Evolutionary conservation across 129 eudicot species (phyloP).

Genomic region (Flaveria trinervia): DNA sequence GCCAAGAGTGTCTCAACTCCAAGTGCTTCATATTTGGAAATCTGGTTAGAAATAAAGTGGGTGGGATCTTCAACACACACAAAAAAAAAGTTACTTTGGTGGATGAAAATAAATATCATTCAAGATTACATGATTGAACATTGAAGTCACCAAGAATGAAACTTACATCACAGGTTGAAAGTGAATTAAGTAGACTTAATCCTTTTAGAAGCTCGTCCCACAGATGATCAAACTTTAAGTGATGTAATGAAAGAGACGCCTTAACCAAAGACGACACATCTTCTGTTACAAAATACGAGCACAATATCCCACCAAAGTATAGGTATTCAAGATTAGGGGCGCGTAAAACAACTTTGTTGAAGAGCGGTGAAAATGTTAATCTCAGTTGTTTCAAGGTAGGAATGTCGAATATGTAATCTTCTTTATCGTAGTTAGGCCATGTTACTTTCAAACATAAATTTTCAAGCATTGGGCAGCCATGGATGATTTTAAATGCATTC

Average conservation of each 20-base stretch:
- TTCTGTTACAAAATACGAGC: conserved; percentile 8
- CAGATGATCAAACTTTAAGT: not conserved
- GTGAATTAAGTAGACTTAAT: conserved; percentile 19
- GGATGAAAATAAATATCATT: not conserved
- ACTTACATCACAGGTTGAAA: not conserved
- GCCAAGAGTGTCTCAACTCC: not conserved
- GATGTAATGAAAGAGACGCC: not conserved
- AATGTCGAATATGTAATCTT: conserved; percentile 11
- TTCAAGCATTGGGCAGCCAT: conserved; percentile 22
- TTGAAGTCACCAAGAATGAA: not conserved
- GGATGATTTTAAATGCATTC: conserved; percentile 1
- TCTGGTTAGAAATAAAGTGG: not conserved
- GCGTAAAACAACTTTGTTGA: not conserved
- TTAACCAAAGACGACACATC: conserved; percentile 15
- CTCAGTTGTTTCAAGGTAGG: conserved; percentile 26
- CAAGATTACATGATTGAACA: not conserved
- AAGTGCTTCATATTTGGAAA: conserved; percentile 17
- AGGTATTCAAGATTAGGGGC: conserved; percentile 32
- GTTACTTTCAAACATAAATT: not conserved
- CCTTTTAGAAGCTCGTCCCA: conserved; percentile 11
- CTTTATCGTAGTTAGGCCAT: too few species aligned
- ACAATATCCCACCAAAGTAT: not conserved
- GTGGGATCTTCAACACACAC: not conserved
- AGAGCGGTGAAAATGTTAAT: not conserved
- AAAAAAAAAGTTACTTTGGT: not conserved